Conservation (phyloP, 345 rosid genomes). For the Syzygium jambos region DNA sequence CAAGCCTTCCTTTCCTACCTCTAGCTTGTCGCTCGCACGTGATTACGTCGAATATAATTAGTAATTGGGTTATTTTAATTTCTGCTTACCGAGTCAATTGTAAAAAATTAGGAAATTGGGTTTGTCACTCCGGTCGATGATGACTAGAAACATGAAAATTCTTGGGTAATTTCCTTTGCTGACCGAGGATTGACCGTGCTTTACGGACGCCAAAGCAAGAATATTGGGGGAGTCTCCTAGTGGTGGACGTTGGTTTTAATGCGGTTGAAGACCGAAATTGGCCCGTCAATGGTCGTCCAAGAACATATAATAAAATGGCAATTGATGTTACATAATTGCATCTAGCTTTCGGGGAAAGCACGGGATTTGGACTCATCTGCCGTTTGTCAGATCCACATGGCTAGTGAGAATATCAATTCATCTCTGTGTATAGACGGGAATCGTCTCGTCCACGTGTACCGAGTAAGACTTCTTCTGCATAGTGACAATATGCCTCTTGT, state of each 20-base stretch:
- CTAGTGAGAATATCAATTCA: background rate
- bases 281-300: background rate
- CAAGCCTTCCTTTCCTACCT: background rate
- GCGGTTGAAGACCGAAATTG: background rate
- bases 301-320: background rate
- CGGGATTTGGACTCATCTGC: background rate
- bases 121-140: background rate
- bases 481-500: accelerated
- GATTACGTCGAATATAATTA: background rate
- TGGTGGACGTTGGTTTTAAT: background rate
- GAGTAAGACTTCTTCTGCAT: accelerated
- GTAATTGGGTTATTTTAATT: background rate
- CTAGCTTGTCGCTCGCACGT: too few species aligned
- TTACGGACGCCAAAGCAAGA: background rate
- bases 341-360: background rate
- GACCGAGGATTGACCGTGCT: background rate
- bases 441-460: accelerated
- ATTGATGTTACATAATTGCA: background rate
- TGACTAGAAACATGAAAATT: background rate
- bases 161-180: background rate
- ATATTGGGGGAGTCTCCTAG: background rate
- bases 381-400: background rate
- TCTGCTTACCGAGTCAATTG: background rate
- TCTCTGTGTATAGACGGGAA: accelerated
- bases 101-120: background rate